Base-by-base conservation (phyloP, 371 early-diverging fungal species). In the Catenaria anguillulae region DNA sequence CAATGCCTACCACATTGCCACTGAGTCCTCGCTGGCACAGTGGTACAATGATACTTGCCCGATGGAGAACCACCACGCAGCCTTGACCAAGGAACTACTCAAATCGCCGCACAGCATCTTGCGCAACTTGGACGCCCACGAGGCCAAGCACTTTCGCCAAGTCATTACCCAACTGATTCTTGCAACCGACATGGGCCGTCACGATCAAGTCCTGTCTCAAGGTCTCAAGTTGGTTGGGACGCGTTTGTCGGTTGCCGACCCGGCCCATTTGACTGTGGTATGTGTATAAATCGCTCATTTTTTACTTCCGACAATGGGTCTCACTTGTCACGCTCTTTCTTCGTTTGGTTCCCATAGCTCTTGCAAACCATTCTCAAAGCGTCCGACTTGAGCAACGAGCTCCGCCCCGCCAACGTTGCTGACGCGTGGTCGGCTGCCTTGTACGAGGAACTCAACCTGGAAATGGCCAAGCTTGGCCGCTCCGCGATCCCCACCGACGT, bases 1-100 rank as follows among this genome's bases (percentile, higher is more conserved):
- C 76, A 93, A 93, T 64, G 76, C 85, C 33, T 93, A 76, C 64
- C 87, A 93, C 72, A 82, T 87, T 59, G 88, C 90, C 66, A 78
- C 89, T 24, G 73, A 85, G 55, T 87, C 89, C 4, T 79, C 83
- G 21, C 67, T 89, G 8, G 84, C 88, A 0, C 65, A 71, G 46
- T 65, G 70, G 61, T 88, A 87, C 67, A 78, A 84, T 45, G 81
- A 87, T 64, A 74, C 74, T 33, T 89, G 90, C 12, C 87, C 90
- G 2, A 77, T 93, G 26, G 93, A 93, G 68, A 84, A 84, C 62
- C 83, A 87, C 68, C 90, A 90, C 24, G 84, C 85, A 68, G 82
- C 29, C 24, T 70, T 75, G 8, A 67, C 75, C n/a, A 76, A 77
- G 65, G 69, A 73, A 5, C 66, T 79, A 29, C 68, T 79, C 23